Evolutionary conservation across 805 yeast genomes (phyloP).

Genomic region (Crinitomyces ghanaensis): DNA sequence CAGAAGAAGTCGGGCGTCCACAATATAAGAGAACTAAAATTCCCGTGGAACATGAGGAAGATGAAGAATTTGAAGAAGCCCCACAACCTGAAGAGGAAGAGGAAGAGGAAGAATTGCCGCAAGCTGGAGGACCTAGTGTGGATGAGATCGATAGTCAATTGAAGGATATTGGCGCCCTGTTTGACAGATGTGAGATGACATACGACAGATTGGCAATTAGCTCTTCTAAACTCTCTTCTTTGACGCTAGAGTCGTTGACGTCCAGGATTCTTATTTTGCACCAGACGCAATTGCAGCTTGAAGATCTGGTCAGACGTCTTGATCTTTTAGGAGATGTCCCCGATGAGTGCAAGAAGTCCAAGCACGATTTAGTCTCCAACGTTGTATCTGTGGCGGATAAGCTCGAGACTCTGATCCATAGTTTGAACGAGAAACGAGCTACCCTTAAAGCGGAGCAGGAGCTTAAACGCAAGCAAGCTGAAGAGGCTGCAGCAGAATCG

Average conservation of each 20-base stretch:
- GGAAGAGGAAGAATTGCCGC: too few relatives aligned
- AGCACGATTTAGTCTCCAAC: constrained; percentile 14
- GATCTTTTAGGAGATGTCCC: constrained; percentile 9
- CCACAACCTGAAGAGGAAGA: too few relatives aligned
- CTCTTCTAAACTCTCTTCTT: too few relatives aligned
- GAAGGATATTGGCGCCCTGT: too few relatives aligned
- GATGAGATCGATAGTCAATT: too few relatives aligned
- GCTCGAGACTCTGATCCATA: constrained; percentile 14
- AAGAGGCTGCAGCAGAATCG: constrained; percentile 7
- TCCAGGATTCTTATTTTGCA: constrained; percentile 21
- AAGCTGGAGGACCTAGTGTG: too few relatives aligned
- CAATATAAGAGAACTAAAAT: too few relatives aligned
- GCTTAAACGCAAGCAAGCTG: constrained; percentile 1
- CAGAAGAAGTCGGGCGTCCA: too few relatives aligned
- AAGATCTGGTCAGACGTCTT: constrained; percentile 16
- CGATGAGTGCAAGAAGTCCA: constrained; percentile 9
- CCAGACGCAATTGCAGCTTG: constrained; percentile 18
- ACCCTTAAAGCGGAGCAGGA: constrained; percentile 8
- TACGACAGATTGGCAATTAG: too few relatives aligned
- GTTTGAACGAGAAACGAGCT: constrained; percentile 9
- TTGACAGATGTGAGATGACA: too few relatives aligned
- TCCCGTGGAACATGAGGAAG: too few relatives aligned
- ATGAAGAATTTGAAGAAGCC: too few relatives aligned
- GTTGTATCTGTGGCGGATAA: constrained; percentile 17
- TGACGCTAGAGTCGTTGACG: constrained; percentile 7